Conservation (phyloP, 306 rosid genomes). For the Vigna nakashimae region DNA sequence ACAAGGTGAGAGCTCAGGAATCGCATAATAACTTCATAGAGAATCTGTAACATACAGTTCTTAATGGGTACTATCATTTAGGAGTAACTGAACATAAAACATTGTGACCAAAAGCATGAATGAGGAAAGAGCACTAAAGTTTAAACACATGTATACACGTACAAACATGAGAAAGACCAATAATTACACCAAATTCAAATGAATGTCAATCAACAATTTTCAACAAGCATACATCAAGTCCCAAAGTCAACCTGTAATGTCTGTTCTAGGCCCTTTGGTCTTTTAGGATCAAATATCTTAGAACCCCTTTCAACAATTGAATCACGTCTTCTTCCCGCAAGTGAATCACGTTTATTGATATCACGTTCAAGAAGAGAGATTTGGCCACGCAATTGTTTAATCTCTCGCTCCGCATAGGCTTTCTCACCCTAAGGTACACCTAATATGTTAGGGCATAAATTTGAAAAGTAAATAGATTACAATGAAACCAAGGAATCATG, state of each 20-base stretch:
- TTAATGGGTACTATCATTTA: neutral
- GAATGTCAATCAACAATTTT: constrained; percentile 26
- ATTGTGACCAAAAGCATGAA: constrained; percentile 12
- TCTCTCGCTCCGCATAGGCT: constrained; percentile 80
- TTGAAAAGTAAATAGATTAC: constrained; percentile 21
- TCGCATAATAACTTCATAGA: constrained; percentile 14
- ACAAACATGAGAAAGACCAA: constrained; percentile 17
- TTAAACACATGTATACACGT: neutral
- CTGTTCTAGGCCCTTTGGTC: constrained; percentile 63
- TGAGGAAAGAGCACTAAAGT: neutral
- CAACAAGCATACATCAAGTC: constrained; percentile 34
- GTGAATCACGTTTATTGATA: constrained; percentile 70
- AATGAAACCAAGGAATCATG: constrained; percentile 39
- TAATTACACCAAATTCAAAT: neutral
- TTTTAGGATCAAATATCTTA: constrained; percentile 67
- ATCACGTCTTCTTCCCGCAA: constrained; percentile 83
- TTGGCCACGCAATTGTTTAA: constrained; percentile 75
- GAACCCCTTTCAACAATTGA: constrained; percentile 68
- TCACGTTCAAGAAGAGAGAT: constrained; percentile 88
- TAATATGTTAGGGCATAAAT: constrained; percentile 40
- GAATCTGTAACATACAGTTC: constrained; percentile 9
- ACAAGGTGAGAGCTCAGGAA: constrained; percentile 20
- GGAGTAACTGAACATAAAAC: constrained; percentile 18
- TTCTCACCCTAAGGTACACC: constrained; percentile 69
- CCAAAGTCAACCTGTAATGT: constrained; percentile 64